Base-by-base conservation (phyloP, 441 rosid species). In the Macaranga tanarius region DNA sequence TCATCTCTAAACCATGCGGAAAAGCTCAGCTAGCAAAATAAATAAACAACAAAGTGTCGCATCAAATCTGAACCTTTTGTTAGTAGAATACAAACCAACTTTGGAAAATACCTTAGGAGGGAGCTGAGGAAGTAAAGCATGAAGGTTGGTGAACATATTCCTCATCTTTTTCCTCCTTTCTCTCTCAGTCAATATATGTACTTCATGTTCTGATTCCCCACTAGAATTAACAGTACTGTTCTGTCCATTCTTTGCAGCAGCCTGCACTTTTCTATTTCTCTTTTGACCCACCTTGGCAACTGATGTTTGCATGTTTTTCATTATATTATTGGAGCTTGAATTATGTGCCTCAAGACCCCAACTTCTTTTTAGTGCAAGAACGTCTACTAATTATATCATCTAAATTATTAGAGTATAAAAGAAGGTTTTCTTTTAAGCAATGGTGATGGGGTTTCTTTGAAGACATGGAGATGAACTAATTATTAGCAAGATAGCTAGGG, bases 101-200 rank as follows among this genome's bases (percentile, higher is more conserved):
- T 42, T 7, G 12, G 47, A 42, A 52, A 62, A 26, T 64, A 86
- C 90, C 93, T 85, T 84, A 2, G 77, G 48, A 68, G 87, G 82
- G 54, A 89, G 84, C 10, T 78, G 87, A 67, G 93, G 89, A 67
- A 87, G 86, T 84, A 87, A 83, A 73, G 84, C 76, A 48, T 85
- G 93, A 67, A 87, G 91, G 65, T 58, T 73, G 26, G 83, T 64
- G 75, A 89, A 87, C 93, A 89, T 87, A 69, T 72, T 77, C 75
- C 86, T 84, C 89, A 89, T 89, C 88, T 78, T 89, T 79, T 85
- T 89, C 75, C 93, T 82, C 78, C 91, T 85, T 54, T 84, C 86
- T 75, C 93, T 85, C 73, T 89, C 90, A 2, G 88, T 87, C 83
- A 83, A 80, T 23, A 85, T 83, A 47, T 89, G 93, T 22, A 80